Evolutionary conservation across 2,329 filamentous ascomycete species (phyloP).

Genomic region (Colletotrichum endophyticum): DNA sequence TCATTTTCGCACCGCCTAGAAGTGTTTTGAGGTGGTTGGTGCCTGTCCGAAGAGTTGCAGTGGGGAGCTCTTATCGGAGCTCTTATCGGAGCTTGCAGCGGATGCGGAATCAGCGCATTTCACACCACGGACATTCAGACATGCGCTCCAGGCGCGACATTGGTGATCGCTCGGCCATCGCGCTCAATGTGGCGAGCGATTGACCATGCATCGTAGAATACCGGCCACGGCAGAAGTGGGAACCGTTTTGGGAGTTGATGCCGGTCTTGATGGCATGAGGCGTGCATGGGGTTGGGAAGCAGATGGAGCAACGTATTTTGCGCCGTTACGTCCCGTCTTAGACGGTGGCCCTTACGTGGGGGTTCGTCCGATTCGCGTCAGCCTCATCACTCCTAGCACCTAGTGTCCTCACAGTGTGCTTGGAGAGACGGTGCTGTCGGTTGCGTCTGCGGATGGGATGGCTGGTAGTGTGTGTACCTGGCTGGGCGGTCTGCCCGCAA

Average conservation of each 20-base stretch:
- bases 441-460: too few relatives aligned
- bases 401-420: not conserved
- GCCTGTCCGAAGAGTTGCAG: not conserved
- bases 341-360: not conserved
- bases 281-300: not conserved
- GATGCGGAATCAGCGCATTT: not conserved
- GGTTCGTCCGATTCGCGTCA: too few relatives aligned
- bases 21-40: not conserved
- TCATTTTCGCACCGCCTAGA: too few relatives aligned
- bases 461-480: not conserved
- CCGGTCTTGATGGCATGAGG: not conserved
- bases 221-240: not conserved
- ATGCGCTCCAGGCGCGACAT: not conserved
- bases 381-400: too few relatives aligned
- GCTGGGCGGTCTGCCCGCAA: not conserved
- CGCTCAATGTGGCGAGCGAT: not conserved
- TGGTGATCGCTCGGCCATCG: not conserved
- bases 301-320: not conserved
- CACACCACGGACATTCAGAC: not conserved
- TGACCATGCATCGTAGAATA: not conserved
- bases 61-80: not conserved
- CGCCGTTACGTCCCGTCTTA: not conserved
- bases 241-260: not conserved
- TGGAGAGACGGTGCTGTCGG: not conserved
- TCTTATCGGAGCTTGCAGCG: not conserved